phyloP scores from a whole-genome alignment of 2,329 filamentous ascomycete genomes.

The Ophiostoma perfectum region DNA sequence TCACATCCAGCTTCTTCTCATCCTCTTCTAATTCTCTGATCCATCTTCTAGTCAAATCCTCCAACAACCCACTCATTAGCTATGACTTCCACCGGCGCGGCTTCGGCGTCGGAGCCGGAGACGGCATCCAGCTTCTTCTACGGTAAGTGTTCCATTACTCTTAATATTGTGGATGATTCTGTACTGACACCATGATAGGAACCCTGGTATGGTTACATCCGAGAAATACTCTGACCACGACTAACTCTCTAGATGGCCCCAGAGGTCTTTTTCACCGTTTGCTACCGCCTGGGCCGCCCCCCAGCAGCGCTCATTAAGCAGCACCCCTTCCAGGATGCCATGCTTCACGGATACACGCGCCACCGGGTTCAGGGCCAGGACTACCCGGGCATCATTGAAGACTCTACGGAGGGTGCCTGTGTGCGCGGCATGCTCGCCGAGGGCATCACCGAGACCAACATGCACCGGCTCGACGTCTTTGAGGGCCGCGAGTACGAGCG shows the following conservation, averaged over 20 bases:
- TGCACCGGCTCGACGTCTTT: slow-evolving; percentile 71
- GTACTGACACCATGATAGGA: slow-evolving; percentile 30
- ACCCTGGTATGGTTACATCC: slow-evolving; percentile 33
- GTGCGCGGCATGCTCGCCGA: slow-evolving; percentile 68
- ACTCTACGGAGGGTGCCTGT: slow-evolving; percentile 52
- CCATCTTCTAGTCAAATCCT: background rate
- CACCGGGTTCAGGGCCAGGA: slow-evolving; percentile 63
- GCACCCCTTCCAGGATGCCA: slow-evolving; percentile 62
- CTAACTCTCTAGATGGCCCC: slow-evolving; percentile 61
- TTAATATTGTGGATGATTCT: background rate
- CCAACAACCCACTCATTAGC: background rate
- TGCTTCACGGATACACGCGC: slow-evolving; percentile 69
- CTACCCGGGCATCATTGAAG: slow-evolving; percentile 69
- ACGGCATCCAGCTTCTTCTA: slow-evolving; percentile 50
- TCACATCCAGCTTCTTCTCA: no score
- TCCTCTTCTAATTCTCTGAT: no score
- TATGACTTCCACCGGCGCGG: slow-evolving; percentile 7
- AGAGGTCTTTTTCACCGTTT: slow-evolving; percentile 78
- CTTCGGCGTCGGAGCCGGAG: slow-evolving; percentile 17
- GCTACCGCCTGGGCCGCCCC: slow-evolving; percentile 55
- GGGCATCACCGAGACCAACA: slow-evolving; percentile 71
- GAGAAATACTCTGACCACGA: background rate
- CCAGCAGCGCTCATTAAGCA: slow-evolving; percentile 49
- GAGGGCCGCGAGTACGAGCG: slow-evolving; percentile 72
- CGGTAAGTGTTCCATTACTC: slow-evolving; percentile 36